Base-by-base conservation (phyloP, 352 stramenopile genomes). In the Phytopythium litorale region DNA sequence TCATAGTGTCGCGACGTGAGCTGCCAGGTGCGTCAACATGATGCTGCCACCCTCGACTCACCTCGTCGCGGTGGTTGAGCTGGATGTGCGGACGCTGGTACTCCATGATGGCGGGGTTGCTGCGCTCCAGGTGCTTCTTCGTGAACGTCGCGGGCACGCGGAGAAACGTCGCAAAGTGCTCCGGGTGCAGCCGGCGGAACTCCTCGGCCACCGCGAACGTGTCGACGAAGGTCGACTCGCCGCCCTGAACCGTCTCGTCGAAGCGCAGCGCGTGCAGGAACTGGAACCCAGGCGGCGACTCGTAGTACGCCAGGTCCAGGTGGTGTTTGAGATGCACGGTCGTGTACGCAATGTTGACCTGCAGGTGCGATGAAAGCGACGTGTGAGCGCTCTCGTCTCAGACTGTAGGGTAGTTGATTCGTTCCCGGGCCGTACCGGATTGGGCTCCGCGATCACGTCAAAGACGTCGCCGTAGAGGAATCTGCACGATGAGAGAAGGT, bases 301-400 rank as follows among this genome's bases (percentile, higher is more conserved):
- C 96, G 72, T 98, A 99, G 75, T 98, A 99, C 7, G 90, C 87
- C 60, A 99, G 75, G 71, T 99, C 96, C 71, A 98, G 78, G 73
- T 99, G 96, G 55, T 91, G 94, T 66, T 94, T 91, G 33, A 99
- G 70, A 28, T 82, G 80, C 38, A 88, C 65, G 11, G 82, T 91
- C 40, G 94, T 98, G 73, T 98, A 98, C 21, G 96, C 96, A 48
- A 98, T 97, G 70, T 99, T 99, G 13, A 98, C 79, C 87, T 95
- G 48, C 4, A 7, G 9, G 30, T 8, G 6, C 6, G 18, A 37
- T 40, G 35, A 62, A 19, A 23, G 32, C 5, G 38, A 33, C n/a
- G 51, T 18, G 43, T 46, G 45, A 58, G 49, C 23, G 25, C 7
- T 58, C 25, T 45, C 15, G 25, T 58, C 11, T 25, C 21, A 57